phyloP scores from a whole-genome alignment of 345 rosid genomes.

The Bruguiera gymnorhiza region DNA sequence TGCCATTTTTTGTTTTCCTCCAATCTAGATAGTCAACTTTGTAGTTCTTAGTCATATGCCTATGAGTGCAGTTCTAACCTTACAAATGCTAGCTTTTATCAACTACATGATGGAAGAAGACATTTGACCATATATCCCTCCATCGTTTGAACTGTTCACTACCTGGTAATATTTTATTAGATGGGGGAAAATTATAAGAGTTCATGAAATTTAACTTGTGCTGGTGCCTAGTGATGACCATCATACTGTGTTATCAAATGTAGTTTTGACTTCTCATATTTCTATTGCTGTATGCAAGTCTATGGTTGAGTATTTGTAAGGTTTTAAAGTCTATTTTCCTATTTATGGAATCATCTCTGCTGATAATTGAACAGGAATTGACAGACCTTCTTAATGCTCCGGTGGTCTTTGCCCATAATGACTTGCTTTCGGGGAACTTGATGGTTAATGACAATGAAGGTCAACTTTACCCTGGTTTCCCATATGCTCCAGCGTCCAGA shows the following conservation, averaged over 20 bases:
- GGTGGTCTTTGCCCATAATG: slow-evolving; percentile 90
- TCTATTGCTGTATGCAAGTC: slow-evolving; percentile 6
- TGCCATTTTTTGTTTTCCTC: background rate
- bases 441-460: slow-evolving; percentile 90
- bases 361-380: slow-evolving; percentile 76
- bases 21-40: slow-evolving; percentile 1
- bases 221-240: too few species aligned
- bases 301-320: slow-evolving; percentile 6
- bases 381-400: slow-evolving; percentile 65
- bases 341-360: slow-evolving; percentile 19
- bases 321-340: slow-evolving; percentile 8
- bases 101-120: background rate
- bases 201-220: background rate
- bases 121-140: background rate
- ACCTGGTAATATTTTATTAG: slow-evolving; percentile 1
- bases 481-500: background rate
- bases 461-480: slow-evolving; percentile 16
- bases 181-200: too few species aligned
- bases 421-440: slow-evolving; percentile 88
- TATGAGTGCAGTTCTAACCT: background rate
- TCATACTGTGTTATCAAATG: too few species aligned
- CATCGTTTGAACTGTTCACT: background rate
- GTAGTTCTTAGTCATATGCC: background rate
- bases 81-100: background rate
- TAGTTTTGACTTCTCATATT: background rate